Evolutionary conservation across 1,284 basidiomycete genomes (phyloP), one percentile per base, ranked within the genome.

Genomic region (Leccinum angustisporum): DNA sequence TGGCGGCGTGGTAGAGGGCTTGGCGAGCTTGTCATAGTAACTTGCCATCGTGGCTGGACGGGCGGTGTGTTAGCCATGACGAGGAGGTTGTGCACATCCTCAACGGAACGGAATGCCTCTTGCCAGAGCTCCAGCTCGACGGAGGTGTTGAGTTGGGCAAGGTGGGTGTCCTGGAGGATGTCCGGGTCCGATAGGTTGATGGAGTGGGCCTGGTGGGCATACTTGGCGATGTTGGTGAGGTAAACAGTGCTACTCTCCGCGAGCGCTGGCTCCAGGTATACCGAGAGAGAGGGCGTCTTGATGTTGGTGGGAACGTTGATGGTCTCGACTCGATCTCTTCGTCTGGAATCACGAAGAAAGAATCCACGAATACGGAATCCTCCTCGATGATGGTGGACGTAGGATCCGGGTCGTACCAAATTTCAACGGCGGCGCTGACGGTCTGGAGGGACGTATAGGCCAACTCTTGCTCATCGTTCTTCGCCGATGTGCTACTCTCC

Each of bases 251-350:
- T 67, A 55, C 87, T 85, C 56, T 79, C 79, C 43, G 91, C 87
- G 58, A 91, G 85, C 33, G 89, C 85, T 2, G 90, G 84, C 33
- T 88, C 81, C 48, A 98, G 86, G 74, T 95, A 97, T 58, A 99
- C 95, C 13, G 88, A 91, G 18, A 98, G 84, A 0, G 95, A 96
- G 0, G 97, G 97, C 0, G 97, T 99, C 79, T 98, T 98, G 84
- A 99, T 98, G 75, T 99, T 97, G 33, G 91, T 92, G 0, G 97
- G 97, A 57, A 98, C 96, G 75, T 99, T 99, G 82, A 99, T 98
- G 69, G 99, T 98, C 77, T 98, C 96, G 87, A 84, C 75, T 97
- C 94, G 63, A 97, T 91, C 62, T 97, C 94, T 72, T 98, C 95
- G 72, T 99, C 97, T 9, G 97, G 97, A 76, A 99, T 98, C 61